Base-by-base conservation (phyloP, 805 yeast species). In the Pichia heedii region DNA sequence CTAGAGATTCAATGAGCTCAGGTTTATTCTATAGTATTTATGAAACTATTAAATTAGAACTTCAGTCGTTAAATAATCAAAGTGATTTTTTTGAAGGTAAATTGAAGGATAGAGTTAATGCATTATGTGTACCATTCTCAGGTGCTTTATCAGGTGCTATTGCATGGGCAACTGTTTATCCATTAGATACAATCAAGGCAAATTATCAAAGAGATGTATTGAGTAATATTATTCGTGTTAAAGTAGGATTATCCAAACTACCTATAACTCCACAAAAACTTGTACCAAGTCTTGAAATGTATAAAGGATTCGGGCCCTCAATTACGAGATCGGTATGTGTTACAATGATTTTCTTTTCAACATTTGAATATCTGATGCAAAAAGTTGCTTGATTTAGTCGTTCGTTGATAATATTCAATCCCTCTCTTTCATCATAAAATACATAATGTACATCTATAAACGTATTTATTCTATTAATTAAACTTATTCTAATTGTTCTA, bases 61-160 rank as follows among this genome's bases (percentile, higher is more conserved):
- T 73, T 34, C 66, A 55, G 50, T 44, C 11, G 12, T 19, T 22
- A 3, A 42, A 42, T 33, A 35, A 33, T 18, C 33, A 39, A 13
- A 39, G 40, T 35, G 27, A 42, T 36, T 39, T 12, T 20, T 39
- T 42, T 12, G 39, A 36, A 32, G 45, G 36, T 24, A 22, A 22
- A 9, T 16, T 20, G 10, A 45, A 41, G 32, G 21, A 40, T 2
- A 59, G 58, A 19, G 43, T 64, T 34, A 56, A 62, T 27, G 66
- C 79, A 2, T 26, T 70, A 6, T 65, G 77, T 9, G 69, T 80
- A 20, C 78, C 81, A 3, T 30, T 79, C 2, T 83, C 90, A 0
- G 95, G 94, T n/a, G 95, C 87, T 0, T 49, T 79, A 21, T 76
- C 93, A 4, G 95, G 95, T 3, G 73, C 81, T 16, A 62, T 81